A percentile compares a stretch with the other conserved stretches of the same genome.
Conservation (phyloP, 139 green algal genomes). For the Micromonas pusilla region DNA sequence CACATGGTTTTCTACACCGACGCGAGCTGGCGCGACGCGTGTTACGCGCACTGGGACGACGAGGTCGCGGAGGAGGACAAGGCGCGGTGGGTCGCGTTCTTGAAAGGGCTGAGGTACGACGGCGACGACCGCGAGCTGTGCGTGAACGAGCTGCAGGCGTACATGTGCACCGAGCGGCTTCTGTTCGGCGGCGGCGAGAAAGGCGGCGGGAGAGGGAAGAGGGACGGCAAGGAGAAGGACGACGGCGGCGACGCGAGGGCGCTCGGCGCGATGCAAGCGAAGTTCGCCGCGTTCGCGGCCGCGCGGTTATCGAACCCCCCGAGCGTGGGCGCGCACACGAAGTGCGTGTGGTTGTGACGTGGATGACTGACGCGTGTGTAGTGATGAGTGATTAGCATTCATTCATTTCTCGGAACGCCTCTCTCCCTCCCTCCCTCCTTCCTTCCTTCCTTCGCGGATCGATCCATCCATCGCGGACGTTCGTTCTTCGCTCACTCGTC, state of each 20-base stretch:
- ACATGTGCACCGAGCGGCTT: conserved; percentile 26
- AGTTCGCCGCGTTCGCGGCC: background rate
- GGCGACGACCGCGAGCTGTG: background rate
- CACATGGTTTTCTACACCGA: conserved; percentile 26
- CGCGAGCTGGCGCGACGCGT: background rate
- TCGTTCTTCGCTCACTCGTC: background rate
- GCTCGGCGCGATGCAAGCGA: background rate
- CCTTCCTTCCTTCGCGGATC: background rate
- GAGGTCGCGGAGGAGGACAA: background rate
- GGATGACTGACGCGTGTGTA: background rate
- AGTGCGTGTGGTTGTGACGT: background rate
- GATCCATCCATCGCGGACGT: background rate
- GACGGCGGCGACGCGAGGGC: background rate
- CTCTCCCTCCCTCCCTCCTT: background rate
- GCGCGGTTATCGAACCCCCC: background rate
- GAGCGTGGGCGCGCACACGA: background rate
- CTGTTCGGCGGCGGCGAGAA: background rate
- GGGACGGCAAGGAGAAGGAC: background rate
- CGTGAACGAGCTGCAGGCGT: conserved; percentile 33
- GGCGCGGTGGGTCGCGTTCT: conserved; percentile 21
- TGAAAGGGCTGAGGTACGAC: conserved; percentile 24
- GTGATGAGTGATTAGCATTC: background rate
- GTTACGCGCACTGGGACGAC: conserved; percentile 11
- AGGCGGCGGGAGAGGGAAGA: background rate
- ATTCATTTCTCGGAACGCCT: background rate